Base-by-base conservation (phyloP, 2,329 filamentous ascomycete genomes). In the Ophiobolus disseminans region DNA sequence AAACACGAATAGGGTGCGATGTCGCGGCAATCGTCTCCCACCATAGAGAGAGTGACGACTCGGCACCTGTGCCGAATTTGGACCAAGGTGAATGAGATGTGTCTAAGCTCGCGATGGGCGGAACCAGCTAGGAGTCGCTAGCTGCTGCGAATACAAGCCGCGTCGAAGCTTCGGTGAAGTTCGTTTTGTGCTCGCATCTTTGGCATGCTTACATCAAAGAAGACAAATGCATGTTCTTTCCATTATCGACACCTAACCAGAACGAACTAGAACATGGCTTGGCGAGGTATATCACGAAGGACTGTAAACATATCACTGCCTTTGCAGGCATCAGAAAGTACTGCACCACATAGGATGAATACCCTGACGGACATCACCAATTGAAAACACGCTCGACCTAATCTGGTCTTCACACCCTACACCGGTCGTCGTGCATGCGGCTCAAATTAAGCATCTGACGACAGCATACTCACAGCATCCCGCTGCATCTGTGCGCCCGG, bases 371-470 rank as follows among this genome's bases (percentile, higher is more conserved):
- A 38, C 19, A 37, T 21, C 4, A 23, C 25, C n/a, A 39, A 5
- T 32, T 40, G 21, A 8, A 21, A 28, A 31, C 19, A n/a, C 38
- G 9, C n/a, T 20, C n/a, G 14, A 35, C 38, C 49, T 38, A 38
- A 45, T 50, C 39, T 35, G 20, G 45, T 39, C 38, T 40, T 37
- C 34, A 50, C 34, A 45, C 50, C 36, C 48, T 28, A 45, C 53
- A 53, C 37, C 42, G 43, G 45, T 48, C 45, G 55, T 55, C 37
- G 49, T 63, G 56, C 55, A 60, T 69, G 68, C 55, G 65, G 66
- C 68, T 72, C 65, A 62, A 53, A 60, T 63, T 62, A 70, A 69
- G 63, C 60, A 63, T 73, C 68, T 72, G 60, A 73, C 68, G 66
- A 68, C 66, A 70, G 62, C 68, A 69, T 31, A 47, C 55, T 41